Base-by-base conservation (phyloP, 2,329 filamentous ascomycete species). In the Helminthosporium solani region DNA sequence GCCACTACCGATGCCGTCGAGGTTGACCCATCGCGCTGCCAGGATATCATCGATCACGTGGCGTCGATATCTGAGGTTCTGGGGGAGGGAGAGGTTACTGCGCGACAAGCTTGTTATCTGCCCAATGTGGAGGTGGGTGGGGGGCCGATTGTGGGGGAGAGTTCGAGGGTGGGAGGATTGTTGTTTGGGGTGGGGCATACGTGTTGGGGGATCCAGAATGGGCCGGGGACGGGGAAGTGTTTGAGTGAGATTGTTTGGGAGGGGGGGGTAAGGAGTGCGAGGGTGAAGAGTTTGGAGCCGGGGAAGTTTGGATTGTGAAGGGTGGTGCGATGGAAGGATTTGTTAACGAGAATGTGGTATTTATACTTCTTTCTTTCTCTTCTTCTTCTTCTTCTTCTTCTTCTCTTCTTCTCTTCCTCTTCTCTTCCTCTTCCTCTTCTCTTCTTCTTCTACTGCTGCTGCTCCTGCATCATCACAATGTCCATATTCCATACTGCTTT, bases 131-230 rank as follows among this genome's bases (percentile, higher is more conserved):
- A 67, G 14, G 83, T 71, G 2, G 73, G 70, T 18, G 70, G 84
- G n/a, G 84, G 82, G 0, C 92, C 94, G 4, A 70, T 97, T 40
- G 80, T 97, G 19, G 94, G 94, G 0, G 75, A 78, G 42, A 91
- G 78, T 42, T 90, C 90, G 7, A 79, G 80, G 2, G 82, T 86
- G 0, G 80, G 83, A 6, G 90, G 91, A 0, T 62, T 97, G 34
- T 85, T 87, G 68, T 76, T 97, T 49, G 94, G 94, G 0, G 81
- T 89, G 0, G 94, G 94, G 0, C 94, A 99, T 75, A 96, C 90
- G 1, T 97, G 92, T 73, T 99, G 94, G 94, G 94, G 94, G 0
- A 96, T 99, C 18, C 92, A 97, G 73, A 97, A 99, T 73, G 90
- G 85, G 0, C 91, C 92, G 1, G 94, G 80, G 1, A 97, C 92